A percentile compares a stretch with the other conserved stretches of the same genome.
Conservation (phyloP, 352 stramenopile genomes). For the Pythium apleroticum region DNA sequence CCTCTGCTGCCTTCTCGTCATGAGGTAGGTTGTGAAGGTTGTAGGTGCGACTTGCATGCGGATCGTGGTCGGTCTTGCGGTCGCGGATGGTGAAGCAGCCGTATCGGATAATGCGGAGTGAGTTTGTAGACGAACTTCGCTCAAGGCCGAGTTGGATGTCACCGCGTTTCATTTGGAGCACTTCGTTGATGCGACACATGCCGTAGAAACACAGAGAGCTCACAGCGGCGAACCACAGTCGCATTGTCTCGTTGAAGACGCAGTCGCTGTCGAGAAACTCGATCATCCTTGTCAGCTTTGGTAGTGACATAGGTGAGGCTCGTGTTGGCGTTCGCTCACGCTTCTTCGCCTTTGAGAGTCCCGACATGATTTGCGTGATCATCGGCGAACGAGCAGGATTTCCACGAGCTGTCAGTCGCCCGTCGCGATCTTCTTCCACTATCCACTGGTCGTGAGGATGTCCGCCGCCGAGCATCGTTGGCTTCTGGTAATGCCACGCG, state of each 20-base stretch:
- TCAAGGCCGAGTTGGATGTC: slow-evolving; percentile 8
- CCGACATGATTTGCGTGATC: slow-evolving; percentile 3
- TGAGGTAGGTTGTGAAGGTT: slow-evolving; percentile 5
- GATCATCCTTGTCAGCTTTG: slow-evolving; percentile 1
- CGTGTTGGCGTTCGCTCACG: not conserved
- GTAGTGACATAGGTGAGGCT: slow-evolving; percentile 9
- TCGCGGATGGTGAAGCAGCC: slow-evolving; percentile 19
- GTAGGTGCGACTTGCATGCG: slow-evolving; percentile 9
- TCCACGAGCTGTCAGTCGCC: not conserved
- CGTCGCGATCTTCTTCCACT: not conserved
- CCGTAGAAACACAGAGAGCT: too few relatives aligned
- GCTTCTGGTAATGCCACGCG: slow-evolving; percentile 12
- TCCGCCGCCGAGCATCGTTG: slow-evolving; percentile 6
- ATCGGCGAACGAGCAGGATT: slow-evolving; percentile 7
- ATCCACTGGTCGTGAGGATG: slow-evolving; percentile 14
- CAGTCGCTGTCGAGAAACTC: not conserved
- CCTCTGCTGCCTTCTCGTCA: not conserved
- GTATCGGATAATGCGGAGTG: not conserved
- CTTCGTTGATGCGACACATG: not conserved
- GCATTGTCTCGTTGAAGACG: not conserved
- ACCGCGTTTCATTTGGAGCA: not conserved
- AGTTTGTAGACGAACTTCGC: not conserved
- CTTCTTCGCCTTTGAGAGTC: slow-evolving; percentile 6
- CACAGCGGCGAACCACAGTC: too few relatives aligned
- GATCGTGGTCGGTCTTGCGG: slow-evolving; percentile 18